Evolutionary conservation across 2,329 filamentous ascomycete species (phyloP).

Genomic region (Ophiosphaerella korrae): DNA sequence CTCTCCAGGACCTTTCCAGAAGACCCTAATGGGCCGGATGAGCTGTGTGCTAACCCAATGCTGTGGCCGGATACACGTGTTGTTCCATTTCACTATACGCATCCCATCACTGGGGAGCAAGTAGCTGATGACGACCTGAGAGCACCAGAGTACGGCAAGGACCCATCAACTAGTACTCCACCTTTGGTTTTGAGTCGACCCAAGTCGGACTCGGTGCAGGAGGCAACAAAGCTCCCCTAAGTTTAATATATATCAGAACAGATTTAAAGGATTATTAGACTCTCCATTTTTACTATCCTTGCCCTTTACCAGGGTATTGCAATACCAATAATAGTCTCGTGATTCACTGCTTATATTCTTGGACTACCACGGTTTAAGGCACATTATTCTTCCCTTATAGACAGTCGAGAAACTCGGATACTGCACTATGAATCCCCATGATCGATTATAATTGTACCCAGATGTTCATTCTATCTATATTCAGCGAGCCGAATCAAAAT

Average conservation of each 20-base stretch:
- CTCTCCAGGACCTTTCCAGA: constrained; percentile 56
- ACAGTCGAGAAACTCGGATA: no score
- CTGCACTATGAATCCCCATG: no score
- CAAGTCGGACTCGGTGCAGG: constrained; percentile 22
- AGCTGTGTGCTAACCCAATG: constrained; percentile 60
- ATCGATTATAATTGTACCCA: no score
- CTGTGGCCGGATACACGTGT: constrained; percentile 63
- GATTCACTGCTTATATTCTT: no score
- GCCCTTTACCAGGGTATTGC: no score
- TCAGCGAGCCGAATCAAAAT: no score
- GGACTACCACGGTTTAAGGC: no score
- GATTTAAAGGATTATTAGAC: no score
- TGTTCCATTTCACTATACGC: constrained; percentile 59
- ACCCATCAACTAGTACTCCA: constrained; percentile 48
- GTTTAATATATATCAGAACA: neutral
- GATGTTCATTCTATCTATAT: no score
- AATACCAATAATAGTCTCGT: no score
- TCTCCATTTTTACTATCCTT: no score
- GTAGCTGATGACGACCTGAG: constrained; percentile 55
- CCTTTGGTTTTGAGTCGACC: constrained; percentile 49
- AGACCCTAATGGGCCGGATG: constrained; percentile 58
- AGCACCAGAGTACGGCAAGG: constrained; percentile 54
- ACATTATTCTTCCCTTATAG: no score
- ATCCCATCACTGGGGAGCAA: constrained; percentile 56
- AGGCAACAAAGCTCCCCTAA: constrained; percentile 2